A percentile compares a stretch with the other conserved stretches of the same genome.
Evolutionary conservation across 345 rosid genomes (phyloP).

Genomic region (Gossypium stocksii): DNA sequence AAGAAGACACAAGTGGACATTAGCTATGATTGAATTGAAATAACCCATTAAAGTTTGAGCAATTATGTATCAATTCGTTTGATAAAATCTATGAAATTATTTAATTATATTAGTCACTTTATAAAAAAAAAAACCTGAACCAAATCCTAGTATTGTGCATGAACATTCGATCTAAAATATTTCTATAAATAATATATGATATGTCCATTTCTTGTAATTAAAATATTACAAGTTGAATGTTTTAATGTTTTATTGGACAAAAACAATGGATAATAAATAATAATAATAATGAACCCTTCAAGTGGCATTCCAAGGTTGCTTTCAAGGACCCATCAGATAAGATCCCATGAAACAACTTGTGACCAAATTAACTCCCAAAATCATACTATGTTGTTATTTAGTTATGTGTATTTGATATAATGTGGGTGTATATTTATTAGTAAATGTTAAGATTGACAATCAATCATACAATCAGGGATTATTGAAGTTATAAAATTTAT

Average conservation of each 20-base stretch:
- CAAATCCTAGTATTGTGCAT: neutral
- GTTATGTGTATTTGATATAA: too few species aligned
- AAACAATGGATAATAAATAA: neutral
- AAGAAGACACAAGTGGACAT: neutral
- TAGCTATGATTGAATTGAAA: neutral
- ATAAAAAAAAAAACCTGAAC: neutral
- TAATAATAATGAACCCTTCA: neutral
- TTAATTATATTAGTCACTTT: neutral
- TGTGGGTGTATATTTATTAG: too few species aligned
- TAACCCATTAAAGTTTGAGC: neutral
- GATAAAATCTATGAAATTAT: neutral
- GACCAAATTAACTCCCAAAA: slow-evolving; percentile 9
- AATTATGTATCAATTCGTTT: neutral
- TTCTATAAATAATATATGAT: neutral
- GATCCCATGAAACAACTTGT: neutral
- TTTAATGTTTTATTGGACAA: neutral
- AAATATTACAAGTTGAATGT: slow-evolving; percentile 1
- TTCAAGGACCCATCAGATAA: neutral
- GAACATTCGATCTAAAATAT: neutral
- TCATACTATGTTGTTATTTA: neutral
- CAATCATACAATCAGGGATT: too few species aligned
- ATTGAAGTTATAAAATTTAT: too few species aligned
- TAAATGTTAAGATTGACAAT: too few species aligned
- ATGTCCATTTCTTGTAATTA: neutral
- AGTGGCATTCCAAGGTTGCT: neutral